Conservation (phyloP, 1,139 yeast species). For the Yamadazyma kanchanaburiensis region DNA sequence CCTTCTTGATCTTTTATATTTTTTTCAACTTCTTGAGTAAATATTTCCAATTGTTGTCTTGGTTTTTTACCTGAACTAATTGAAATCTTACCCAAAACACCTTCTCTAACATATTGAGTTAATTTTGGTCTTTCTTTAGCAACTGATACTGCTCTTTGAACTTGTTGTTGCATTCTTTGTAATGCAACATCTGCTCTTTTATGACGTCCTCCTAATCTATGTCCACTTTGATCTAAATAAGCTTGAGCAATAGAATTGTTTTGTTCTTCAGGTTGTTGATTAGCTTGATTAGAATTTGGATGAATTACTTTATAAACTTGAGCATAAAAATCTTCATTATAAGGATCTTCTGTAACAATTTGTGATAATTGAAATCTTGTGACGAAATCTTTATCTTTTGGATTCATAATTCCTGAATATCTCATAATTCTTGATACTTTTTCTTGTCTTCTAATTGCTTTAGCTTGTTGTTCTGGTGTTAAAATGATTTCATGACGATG, state of each 20-base stretch:
- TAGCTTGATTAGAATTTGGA: constrained; percentile 48
- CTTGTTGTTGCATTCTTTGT: constrained; percentile 98
- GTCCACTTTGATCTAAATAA: constrained; percentile 92
- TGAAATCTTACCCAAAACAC: constrained; percentile 87
- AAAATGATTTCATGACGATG: constrained; percentile 9
- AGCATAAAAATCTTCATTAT: constrained; percentile 93
- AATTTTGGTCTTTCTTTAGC: constrained; percentile 87
- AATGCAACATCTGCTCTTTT: constrained; percentile 92
- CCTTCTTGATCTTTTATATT: constrained; percentile 27
- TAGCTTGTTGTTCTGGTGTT: constrained; percentile 48
- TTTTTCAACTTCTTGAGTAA: constrained; percentile 51
- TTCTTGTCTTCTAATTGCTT: constrained; percentile 68
- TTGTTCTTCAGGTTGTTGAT: constrained; percentile 45
- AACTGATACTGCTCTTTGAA: constrained; percentile 91
- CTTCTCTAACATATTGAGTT: constrained; percentile 72
- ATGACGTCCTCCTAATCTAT: constrained; percentile 82
- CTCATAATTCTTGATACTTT: constrained; percentile 76
- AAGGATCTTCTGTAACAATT: constrained; percentile 95
- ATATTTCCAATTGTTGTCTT: constrained; percentile 78
- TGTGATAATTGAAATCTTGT: constrained; percentile 93
- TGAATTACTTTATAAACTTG: constrained; percentile 90
- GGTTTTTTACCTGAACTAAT: constrained; percentile 83
- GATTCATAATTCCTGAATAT: constrained; percentile 93
- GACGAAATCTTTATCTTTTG: constrained; percentile 93
- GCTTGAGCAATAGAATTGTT: constrained; percentile 83